These are phyloP conservation scores for Aspergillus neoniger DNA, from an alignment of 2,329 filamentous ascomycete species.

Conservation along the genomic window DNA sequence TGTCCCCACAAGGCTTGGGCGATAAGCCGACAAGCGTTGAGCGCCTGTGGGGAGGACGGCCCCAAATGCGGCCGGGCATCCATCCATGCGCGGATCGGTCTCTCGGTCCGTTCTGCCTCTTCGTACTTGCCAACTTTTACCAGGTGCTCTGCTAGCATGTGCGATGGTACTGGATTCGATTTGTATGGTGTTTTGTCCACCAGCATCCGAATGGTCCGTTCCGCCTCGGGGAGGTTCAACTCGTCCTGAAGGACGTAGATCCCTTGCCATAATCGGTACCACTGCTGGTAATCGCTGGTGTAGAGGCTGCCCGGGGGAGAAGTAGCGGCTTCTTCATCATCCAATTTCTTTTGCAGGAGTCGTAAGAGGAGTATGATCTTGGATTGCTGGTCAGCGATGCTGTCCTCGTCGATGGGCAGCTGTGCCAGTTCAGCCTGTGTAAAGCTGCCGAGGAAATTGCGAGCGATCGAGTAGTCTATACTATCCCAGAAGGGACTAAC, in stretches of 20 bases:
- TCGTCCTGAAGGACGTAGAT: background rate
- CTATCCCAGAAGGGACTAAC: background rate
- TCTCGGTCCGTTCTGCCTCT: background rate
- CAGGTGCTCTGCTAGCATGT: background rate
- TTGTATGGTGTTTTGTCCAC: background rate
- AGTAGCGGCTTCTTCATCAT: background rate
- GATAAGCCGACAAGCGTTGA: background rate
- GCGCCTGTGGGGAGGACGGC: background rate
- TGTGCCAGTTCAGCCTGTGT: background rate
- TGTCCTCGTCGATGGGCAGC: background rate
- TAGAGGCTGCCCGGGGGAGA: background rate
- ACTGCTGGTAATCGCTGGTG: background rate
- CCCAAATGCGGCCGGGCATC: background rate
- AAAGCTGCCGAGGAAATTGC: background rate
- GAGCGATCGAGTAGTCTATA: background rate
- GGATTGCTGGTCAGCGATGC: background rate
- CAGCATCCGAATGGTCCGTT: background rate
- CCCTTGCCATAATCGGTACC: background rate
- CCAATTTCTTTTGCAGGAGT: background rate
- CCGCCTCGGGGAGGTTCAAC: background rate
- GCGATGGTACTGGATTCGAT: background rate
- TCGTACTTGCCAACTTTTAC: background rate
- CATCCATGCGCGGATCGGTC: background rate
- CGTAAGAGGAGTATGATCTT: background rate
- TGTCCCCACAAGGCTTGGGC: background rate